phyloP scores from a whole-genome alignment of 805 yeast genomes.

The Monosporozyma yasuniensis region DNA sequence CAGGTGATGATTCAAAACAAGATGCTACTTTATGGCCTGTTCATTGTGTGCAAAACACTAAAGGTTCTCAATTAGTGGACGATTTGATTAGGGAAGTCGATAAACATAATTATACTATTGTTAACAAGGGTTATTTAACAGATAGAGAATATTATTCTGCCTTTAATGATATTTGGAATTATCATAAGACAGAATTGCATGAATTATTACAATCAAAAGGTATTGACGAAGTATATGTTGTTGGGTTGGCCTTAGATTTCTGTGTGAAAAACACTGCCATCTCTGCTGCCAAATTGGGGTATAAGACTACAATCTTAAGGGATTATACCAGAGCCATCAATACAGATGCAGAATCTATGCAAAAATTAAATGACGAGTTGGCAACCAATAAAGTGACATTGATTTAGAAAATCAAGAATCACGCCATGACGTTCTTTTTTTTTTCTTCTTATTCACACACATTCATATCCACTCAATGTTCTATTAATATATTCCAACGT shows the following conservation, averaged over 20 bases:
- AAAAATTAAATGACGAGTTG: slow-evolving; percentile 14
- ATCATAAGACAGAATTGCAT: slow-evolving; percentile 59
- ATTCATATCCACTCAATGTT: too few relatives aligned
- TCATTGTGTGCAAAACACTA: slow-evolving; percentile 70
- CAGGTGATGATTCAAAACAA: slow-evolving; percentile 30
- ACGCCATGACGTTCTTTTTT: not conserved
- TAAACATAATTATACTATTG: slow-evolving; percentile 30
- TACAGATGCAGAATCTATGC: slow-evolving; percentile 31
- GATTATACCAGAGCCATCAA: slow-evolving; percentile 50
- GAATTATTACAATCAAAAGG: slow-evolving; percentile 36
- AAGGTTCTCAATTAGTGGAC: slow-evolving; percentile 50
- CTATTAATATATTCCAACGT: too few relatives aligned
- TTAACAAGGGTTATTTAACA: slow-evolving; percentile 60
- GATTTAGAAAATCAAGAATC: not conserved
- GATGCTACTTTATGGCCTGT: slow-evolving; percentile 69
- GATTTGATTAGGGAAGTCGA: slow-evolving; percentile 30
- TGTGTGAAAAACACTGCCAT: slow-evolving; percentile 75
- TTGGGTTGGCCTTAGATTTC: slow-evolving; percentile 80
- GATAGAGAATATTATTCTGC: slow-evolving; percentile 86
- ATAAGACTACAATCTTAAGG: slow-evolving; percentile 49
- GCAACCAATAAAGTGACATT: slow-evolving; percentile 11
- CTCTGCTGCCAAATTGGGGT: slow-evolving; percentile 58
- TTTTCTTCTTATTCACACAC: not conserved
- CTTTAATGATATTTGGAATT: slow-evolving; percentile 69
- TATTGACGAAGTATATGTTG: slow-evolving; percentile 57